Evolutionary conservation across 2,329 filamentous ascomycete species (phyloP).

Genomic region (Sarocladium kiliense): DNA sequence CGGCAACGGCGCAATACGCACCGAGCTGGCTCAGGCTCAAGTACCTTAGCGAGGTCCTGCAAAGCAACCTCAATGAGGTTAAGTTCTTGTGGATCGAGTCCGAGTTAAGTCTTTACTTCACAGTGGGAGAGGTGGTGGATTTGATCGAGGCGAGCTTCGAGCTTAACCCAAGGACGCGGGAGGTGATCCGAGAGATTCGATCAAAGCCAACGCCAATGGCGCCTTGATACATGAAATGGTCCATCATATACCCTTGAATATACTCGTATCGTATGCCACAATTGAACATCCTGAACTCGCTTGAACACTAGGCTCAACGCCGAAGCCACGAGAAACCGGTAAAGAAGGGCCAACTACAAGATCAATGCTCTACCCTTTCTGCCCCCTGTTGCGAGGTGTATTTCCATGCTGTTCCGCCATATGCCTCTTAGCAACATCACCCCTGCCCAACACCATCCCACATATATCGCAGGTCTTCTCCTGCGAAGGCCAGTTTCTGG

Average conservation of each 20-base stretch:
- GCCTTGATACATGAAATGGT: neutral
- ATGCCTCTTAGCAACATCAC: no score
- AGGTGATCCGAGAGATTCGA: constrained; percentile 54
- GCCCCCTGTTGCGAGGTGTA: no score
- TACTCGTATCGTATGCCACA: neutral
- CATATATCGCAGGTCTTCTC: no score
- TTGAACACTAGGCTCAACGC: no score
- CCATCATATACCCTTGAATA: neutral
- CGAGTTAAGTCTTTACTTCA: constrained; percentile 60
- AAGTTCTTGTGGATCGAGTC: constrained; percentile 60
- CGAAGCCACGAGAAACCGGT: no score
- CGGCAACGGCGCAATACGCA: constrained; percentile 56
- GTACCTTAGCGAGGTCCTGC: constrained; percentile 59
- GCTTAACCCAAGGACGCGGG: constrained; percentile 53
- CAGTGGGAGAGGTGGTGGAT: constrained; percentile 55
- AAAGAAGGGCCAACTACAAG: no score
- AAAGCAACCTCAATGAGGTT: constrained; percentile 62
- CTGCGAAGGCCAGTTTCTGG: no score
- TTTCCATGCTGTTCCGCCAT: no score
- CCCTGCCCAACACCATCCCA: no score
- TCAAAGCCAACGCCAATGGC: constrained; percentile 39
- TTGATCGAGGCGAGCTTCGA: constrained; percentile 60
- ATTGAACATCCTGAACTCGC: no score
- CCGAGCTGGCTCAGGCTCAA: constrained; percentile 59
- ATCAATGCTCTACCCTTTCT: no score